Conservation (phyloP, 371 early-diverging fungal genomes). For the Paraphysoderma sedebokerense region DNA sequence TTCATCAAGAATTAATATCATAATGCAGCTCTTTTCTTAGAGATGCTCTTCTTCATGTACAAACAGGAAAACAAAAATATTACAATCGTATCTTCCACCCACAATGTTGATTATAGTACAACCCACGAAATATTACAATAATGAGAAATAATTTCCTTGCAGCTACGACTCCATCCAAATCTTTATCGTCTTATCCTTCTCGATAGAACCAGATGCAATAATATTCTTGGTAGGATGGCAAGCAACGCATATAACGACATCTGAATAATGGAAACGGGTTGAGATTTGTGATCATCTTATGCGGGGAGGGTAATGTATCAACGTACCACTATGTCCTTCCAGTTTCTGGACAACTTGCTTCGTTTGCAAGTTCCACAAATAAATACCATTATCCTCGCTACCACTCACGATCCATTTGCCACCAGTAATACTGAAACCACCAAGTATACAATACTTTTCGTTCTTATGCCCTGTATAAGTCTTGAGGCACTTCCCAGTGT, state of each 20-base stretch:
- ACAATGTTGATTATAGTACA: too few species aligned
- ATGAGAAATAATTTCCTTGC: too few species aligned
- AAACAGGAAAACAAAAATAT: too few species aligned
- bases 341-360: constrained; percentile 83
- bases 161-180: constrained; percentile 74
- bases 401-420: constrained; percentile 94
- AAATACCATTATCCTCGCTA: constrained; percentile 77
- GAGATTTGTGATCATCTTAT: background rate
- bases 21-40: too few species aligned
- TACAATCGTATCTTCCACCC: too few species aligned
- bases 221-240: constrained; percentile 90
- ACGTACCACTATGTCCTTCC: constrained; percentile 71
- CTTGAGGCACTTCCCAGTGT: constrained; percentile 82
- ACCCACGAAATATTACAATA: too few species aligned
- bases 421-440: constrained; percentile 78
- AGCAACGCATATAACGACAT: constrained; percentile 78
- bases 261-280: constrained; percentile 17
- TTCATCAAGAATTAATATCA: too few species aligned
- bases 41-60: too few species aligned
- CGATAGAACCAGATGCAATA: constrained; percentile 86
- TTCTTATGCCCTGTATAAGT: constrained; percentile 84
- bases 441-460: constrained; percentile 78
- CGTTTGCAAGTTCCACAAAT: constrained; percentile 92
- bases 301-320: background rate
- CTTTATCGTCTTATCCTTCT: constrained; percentile 76